Evolutionary conservation across 208 protist species (phyloP).

Genomic region (Herpetomonas tarakana): DNA sequence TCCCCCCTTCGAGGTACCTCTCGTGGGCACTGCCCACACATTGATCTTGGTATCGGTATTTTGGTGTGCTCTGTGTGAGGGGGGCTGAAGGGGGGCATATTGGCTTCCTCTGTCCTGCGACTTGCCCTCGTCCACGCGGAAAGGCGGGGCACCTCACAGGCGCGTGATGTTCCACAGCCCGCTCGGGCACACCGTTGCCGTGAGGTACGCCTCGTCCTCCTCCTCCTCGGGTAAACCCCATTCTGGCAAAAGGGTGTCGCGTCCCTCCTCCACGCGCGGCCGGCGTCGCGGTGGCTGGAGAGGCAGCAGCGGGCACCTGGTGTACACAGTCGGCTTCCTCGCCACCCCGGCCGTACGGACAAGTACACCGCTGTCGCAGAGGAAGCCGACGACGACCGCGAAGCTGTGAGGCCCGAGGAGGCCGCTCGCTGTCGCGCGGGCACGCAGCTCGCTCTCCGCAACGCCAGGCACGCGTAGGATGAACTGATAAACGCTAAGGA

Average conservation of each 20-base stretch:
- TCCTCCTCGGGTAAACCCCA: neutral
- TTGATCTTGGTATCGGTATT: too few relatives aligned
- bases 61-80: too few relatives aligned
- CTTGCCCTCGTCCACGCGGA: too few relatives aligned
- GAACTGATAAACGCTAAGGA: slow-evolving; percentile 50
- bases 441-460: slow-evolving; percentile 32
- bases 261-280: neutral
- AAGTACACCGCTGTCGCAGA: slow-evolving; percentile 28
- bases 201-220: slow-evolving; percentile 1
- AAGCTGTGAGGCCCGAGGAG: slow-evolving; percentile 50
- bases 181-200: slow-evolving; percentile 4
- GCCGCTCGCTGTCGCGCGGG: slow-evolving; percentile 31
- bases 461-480: slow-evolving; percentile 61
- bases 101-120: too few relatives aligned
- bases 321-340: neutral
- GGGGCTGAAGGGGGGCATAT: too few relatives aligned
- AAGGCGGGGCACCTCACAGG: too few relatives aligned
- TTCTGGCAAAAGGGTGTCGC: too few relatives aligned
- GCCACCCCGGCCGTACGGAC: neutral
- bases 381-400: slow-evolving; percentile 40
- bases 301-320: neutral
- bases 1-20: too few relatives aligned
- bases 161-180: slow-evolving; percentile 18
- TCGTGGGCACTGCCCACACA: too few relatives aligned
- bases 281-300: too few relatives aligned